Percentiles rank a stretch among this genome's conserved stretches.
These are phyloP conservation scores for Cyberlindnera lachancei DNA, from an alignment of 805 yeast species.

Conservation along the genomic window DNA sequence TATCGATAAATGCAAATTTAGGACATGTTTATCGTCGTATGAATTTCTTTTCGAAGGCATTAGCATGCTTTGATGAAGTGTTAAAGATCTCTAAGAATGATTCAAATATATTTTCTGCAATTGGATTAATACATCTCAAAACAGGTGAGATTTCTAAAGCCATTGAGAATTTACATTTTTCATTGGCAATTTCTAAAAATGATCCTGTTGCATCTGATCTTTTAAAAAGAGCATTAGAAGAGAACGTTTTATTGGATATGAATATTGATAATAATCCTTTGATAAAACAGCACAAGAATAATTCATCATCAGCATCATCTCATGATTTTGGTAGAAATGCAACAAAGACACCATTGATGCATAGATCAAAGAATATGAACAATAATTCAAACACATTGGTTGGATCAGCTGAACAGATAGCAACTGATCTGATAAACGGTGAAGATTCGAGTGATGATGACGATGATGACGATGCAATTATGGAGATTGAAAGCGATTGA, in stretches of 20 bases:
- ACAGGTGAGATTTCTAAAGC: slow-evolving; percentile 58
- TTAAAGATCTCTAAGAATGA: slow-evolving; percentile 62
- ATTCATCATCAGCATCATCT: neutral
- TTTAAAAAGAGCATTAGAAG: slow-evolving; percentile 68
- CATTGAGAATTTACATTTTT: slow-evolving; percentile 69
- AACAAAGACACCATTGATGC: slow-evolving; percentile 21
- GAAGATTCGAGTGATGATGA: slow-evolving; percentile 31
- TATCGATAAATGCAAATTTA: slow-evolving; percentile 75
- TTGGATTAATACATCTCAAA: slow-evolving; percentile 77
- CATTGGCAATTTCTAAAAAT: slow-evolving; percentile 68
- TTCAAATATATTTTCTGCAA: slow-evolving; percentile 70
- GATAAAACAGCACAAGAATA: no score
- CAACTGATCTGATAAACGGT: slow-evolving; percentile 22
- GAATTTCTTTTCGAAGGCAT: slow-evolving; percentile 55
- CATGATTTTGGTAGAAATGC: slow-evolving; percentile 20
- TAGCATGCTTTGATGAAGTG: slow-evolving; percentile 71
- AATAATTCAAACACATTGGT: slow-evolving; percentile 9
- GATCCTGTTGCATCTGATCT: slow-evolving; percentile 84
- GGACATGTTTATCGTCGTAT: slow-evolving; percentile 81
- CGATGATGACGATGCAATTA: slow-evolving; percentile 34
- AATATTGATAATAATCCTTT: no score
- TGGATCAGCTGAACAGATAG: slow-evolving; percentile 18
- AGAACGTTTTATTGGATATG: no score
- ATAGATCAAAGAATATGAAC: slow-evolving; percentile 13
- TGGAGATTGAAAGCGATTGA: slow-evolving; percentile 55